phyloP scores from a whole-genome alignment of 306 rosid genomes.

The Pueraria montana region DNA sequence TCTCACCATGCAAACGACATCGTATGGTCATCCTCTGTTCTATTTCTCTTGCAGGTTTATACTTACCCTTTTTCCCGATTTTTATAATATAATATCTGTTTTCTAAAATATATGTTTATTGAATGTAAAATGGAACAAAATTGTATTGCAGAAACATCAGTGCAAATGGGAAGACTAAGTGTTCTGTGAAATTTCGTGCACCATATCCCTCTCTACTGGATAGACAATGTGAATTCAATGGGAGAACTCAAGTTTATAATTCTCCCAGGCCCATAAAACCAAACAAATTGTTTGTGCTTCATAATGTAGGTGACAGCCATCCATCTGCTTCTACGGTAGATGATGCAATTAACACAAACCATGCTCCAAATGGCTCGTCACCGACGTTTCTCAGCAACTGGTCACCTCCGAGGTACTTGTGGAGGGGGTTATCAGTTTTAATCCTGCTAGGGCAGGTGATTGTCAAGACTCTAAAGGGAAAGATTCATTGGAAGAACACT shows the following conservation, averaged over 20 bases:
- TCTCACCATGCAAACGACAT: slow-evolving; percentile 57
- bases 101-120: slow-evolving; percentile 25
- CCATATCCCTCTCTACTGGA: slow-evolving; percentile 48
- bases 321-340: slow-evolving; percentile 61
- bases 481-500: slow-evolving; percentile 89
- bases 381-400: slow-evolving; percentile 67
- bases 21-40: slow-evolving; percentile 52
- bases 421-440: slow-evolving; percentile 91
- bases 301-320: slow-evolving; percentile 64
- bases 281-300: slow-evolving; percentile 61
- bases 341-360: slow-evolving; percentile 63
- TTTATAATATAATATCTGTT: neutral
- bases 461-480: slow-evolving; percentile 73
- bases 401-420: slow-evolving; percentile 88
- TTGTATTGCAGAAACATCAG: slow-evolving; percentile 60
- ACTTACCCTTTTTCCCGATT: slow-evolving; percentile 32
- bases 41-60: slow-evolving; percentile 57
- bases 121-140: slow-evolving; percentile 28
- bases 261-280: slow-evolving; percentile 37
- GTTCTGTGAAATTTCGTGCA: slow-evolving; percentile 50
- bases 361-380: slow-evolving; percentile 54
- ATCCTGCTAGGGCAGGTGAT: slow-evolving; percentile 89
- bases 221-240: slow-evolving; percentile 44
- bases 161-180: slow-evolving; percentile 42
- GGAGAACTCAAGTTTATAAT: slow-evolving; percentile 50